Conservation (phyloP, 371 early-diverging fungal genomes). For the Mortierella sp. region DNA sequence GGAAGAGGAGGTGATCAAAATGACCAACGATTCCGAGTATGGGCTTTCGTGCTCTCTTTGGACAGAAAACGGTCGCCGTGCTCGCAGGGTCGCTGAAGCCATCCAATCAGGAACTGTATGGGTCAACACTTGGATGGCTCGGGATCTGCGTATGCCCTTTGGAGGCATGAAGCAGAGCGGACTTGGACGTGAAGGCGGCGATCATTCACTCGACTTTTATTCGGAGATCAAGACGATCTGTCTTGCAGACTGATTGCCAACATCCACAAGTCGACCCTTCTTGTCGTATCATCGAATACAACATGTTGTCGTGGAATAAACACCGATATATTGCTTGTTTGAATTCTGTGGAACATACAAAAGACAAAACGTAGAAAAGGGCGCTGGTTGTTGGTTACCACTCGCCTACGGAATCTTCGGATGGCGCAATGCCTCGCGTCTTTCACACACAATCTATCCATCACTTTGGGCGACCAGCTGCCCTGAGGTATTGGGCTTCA, state of each 20-base stretch:
- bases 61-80: constrained; percentile 70
- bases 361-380: neutral
- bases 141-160: constrained; percentile 79
- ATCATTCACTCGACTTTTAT: constrained; percentile 65
- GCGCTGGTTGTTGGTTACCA: too few relatives aligned
- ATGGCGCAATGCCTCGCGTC: neutral
- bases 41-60: constrained; percentile 86
- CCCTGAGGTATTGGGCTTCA: constrained; percentile 7
- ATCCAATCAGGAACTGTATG: constrained; percentile 72
- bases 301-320: neutral
- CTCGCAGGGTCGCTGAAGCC: constrained; percentile 68
- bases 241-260: constrained; percentile 28
- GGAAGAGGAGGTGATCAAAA: constrained; percentile 72
- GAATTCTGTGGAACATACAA: neutral
- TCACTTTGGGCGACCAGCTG: neutral
- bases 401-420: neutral
- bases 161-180: constrained; percentile 68
- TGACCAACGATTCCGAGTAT: constrained; percentile 79
- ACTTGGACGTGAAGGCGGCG: constrained; percentile 68
- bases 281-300: neutral
- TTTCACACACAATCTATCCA: neutral
- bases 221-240: constrained; percentile 68
- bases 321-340: neutral
- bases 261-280: neutral
- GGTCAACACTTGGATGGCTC: constrained; percentile 81